Evolutionary conservation across 257 asterid species (phyloP), one percentile per base, ranked within the genome.

Genomic region (Verbascum thapsus): DNA sequence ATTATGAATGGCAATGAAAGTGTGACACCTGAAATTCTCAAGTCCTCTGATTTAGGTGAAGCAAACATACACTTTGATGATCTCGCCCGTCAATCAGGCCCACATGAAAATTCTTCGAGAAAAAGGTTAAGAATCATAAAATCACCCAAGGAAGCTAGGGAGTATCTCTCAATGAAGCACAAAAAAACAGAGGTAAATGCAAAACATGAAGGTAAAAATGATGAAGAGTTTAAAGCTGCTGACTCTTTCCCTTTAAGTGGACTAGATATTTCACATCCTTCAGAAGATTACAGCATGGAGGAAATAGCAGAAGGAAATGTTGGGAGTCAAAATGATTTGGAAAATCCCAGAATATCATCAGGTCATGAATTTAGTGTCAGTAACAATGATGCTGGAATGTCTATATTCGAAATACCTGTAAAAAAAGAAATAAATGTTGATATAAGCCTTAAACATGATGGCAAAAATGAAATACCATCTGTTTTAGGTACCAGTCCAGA

Each of bases 61-160:
- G 44, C 32, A 7, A 66, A 50, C 63, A 53, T 68, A 60, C 75
- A 49, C 53, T 66, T 68, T 43, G 75, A 71, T 63, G 65, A 26
- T 69, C 60, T 67, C 9, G 64, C 54, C 62, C 48, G 16, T 58
- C 58, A 74, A 43, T 65, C 64, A 10, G 43, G 54, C 50, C 60
- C 64, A 35, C 17, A 7, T 55, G 70, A 61, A 73, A 57, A 50
- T 44, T 66, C 82, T 66, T 58, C 51, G 6, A 70, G 67, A 49
- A 78, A 69, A 45, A 79, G 74, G 69, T 67, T 82, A 38, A 81
- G 76, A 73, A 76, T 89, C 76, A 92, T 92, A 73, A 76, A 72
- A 64, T 87, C 95, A 32, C 91, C 87, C 57, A 62, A 74, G 73
- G 96, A 89, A 87, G 97, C 96, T 30, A 79, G 85, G 78, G 95